Percentiles rank a stretch among this genome's conserved stretches.
Evolutionary conservation across 2,329 filamentous ascomycete species (phyloP).

Genomic region (Stemphylium vesicarium): DNA sequence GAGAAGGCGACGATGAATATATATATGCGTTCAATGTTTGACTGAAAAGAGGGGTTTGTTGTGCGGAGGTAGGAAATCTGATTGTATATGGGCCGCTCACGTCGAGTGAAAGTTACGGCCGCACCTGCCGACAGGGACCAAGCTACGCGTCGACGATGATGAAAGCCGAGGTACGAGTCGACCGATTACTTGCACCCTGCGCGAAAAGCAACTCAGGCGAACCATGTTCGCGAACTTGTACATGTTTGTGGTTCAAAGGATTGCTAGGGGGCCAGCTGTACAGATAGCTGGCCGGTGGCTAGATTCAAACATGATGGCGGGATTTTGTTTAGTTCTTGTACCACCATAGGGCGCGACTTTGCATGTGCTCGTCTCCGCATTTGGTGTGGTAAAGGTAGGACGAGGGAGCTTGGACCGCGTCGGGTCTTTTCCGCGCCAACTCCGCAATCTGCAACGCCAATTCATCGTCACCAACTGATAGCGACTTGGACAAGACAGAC

Average conservation of each 20-base stretch:
- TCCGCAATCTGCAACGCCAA: conserved; percentile 24
- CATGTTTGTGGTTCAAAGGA: background rate
- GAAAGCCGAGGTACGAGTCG: conserved; percentile 30
- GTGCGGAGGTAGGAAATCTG: background rate
- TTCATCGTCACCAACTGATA: conserved; percentile 25
- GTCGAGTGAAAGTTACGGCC: conserved; percentile 29
- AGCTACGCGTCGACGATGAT: conserved; percentile 4
- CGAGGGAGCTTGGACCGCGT: conserved; percentile 7
- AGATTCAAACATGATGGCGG: background rate
- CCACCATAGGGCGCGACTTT: background rate
- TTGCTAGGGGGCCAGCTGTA: no score
- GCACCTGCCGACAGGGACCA: conserved; percentile 18
- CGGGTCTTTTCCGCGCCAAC: conserved; percentile 7
- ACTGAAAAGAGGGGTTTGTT: background rate
- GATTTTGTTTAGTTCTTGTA: background rate
- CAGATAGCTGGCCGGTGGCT: no score
- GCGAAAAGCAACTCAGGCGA: background rate
- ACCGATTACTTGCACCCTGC: conserved; percentile 7
- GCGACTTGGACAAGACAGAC: background rate
- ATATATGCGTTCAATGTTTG: no score
- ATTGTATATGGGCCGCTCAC: conserved; percentile 16
- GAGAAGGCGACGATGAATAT: background rate
- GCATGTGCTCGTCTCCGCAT: conserved; percentile 11
- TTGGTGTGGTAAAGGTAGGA: background rate
- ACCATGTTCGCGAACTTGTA: background rate